Evolutionary conservation across 2,329 filamentous ascomycete genomes (phyloP), one percentile per base, ranked within the genome.

Genomic region (Metarhizium brunneum): DNA sequence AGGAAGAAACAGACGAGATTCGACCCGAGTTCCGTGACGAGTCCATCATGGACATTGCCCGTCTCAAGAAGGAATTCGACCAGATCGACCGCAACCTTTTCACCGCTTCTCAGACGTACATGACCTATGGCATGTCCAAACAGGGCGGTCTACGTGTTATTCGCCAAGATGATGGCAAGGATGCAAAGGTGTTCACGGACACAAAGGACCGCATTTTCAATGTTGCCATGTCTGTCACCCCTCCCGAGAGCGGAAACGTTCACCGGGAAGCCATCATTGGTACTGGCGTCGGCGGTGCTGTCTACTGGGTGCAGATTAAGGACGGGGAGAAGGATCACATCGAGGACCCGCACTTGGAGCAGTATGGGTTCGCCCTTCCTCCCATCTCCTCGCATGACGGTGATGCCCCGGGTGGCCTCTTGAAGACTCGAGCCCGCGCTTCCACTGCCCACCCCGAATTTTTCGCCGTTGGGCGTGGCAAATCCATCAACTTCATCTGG

Each of bases 61-160:
- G 91, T 56, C 79, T 97, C 60, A 96, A 96, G 79, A 97, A 97
- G 74, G 91, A 96, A 5, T 97, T 97, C 65, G 94, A 99, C 66
- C 94, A 97, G 73, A 86, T 96, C 59, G 94, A 99, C 68, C 88
- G 95, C 61, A 95, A 92, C 60, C 80, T 99, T 36, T 92, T 92
- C 52, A 88, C 92, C 5, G 92, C 92, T 18, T 92, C 90, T 30
- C 86, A 90, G 66, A 87, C 87, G 58, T 96, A 94, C 73, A 97
- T 99, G 71, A 86, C 90, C 6, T 99, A 97, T 65, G 91, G 90
- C 47, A 89, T 96, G 77, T 89, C 89, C 47, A 96, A 95, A 76
- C 90, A 91, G 61, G 91, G 91, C 52, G 94, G 94, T 50, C 83
- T 99, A 64, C 86, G 92, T 56, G 87, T 99, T 56, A 96, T 99